Conservation (phyloP, 2,329 filamentous ascomycete species). For the Cladosporium sp. region DNA sequence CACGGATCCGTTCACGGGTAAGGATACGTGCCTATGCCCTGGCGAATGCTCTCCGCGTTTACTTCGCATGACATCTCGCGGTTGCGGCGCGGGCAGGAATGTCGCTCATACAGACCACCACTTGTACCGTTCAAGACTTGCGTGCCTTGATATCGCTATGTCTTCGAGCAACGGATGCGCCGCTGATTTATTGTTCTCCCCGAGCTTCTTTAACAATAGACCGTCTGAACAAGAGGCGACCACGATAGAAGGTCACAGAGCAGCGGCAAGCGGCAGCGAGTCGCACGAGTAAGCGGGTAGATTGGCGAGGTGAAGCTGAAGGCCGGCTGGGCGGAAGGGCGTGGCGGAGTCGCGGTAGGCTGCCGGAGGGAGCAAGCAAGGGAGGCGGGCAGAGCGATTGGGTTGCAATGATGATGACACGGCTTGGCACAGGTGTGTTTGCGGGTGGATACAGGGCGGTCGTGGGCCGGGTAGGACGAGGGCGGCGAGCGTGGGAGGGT, state of each 20-base stretch:
- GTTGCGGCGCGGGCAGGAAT: slow-evolving; percentile 6
- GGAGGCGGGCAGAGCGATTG: slow-evolving; percentile 6
- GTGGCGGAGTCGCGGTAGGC: not conserved
- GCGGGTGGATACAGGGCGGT: slow-evolving; percentile 9
- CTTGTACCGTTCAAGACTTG: slow-evolving; percentile 7
- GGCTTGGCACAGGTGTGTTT: slow-evolving; percentile 4
- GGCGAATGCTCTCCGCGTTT: slow-evolving; percentile 29
- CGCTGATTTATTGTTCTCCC: slow-evolving; percentile 13
- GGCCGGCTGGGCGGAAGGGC: slow-evolving; percentile 2
- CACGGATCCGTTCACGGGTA: slow-evolving; percentile 25
- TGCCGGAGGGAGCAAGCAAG: slow-evolving; percentile 11
- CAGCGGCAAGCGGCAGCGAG: slow-evolving; percentile 7
- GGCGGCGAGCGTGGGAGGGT: slow-evolving; percentile 2
- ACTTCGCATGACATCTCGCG: slow-evolving; percentile 29
- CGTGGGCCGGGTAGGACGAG: slow-evolving; percentile 8
- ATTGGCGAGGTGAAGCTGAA: slow-evolving; percentile 9
- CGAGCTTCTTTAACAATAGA: slow-evolving; percentile 13
- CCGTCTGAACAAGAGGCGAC: slow-evolving; percentile 2
- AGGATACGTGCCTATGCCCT: slow-evolving; percentile 33
- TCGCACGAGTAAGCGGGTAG: slow-evolving; percentile 13
- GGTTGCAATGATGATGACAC: slow-evolving; percentile 4
- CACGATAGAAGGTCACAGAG: slow-evolving; percentile 7
- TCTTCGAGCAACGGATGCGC: slow-evolving; percentile 6
- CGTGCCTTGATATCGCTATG: not conserved
- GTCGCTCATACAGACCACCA: not conserved